These are phyloP conservation scores for Aschersonia sp. DNA, from an alignment of 2,329 filamentous ascomycete genomes.

Conservation along the genomic window DNA sequence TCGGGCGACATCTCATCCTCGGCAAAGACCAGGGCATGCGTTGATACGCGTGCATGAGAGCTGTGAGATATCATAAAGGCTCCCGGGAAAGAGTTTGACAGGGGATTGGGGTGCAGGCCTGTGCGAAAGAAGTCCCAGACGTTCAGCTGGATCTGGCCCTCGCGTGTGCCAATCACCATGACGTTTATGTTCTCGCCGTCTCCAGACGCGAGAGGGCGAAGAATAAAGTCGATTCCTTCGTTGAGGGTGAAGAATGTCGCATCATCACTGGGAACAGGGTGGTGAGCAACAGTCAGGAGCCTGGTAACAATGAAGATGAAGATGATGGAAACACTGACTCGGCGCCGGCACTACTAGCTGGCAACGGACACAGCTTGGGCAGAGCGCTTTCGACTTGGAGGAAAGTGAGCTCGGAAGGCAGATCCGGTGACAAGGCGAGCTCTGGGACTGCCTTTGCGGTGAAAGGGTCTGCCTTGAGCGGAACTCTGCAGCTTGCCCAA, in stretches of 20 bases:
- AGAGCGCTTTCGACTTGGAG: conserved; percentile 63
- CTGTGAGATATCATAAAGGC: conserved; percentile 41
- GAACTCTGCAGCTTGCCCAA: conserved; percentile 30
- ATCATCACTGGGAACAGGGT: conserved; percentile 24
- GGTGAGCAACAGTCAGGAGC: neutral
- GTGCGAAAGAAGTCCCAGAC: conserved; percentile 80
- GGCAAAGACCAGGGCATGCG: conserved; percentile 54
- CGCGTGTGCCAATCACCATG: conserved; percentile 57
- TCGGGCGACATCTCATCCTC: conserved; percentile 17
- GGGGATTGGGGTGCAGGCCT: conserved; percentile 44
- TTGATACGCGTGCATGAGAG: conserved; percentile 60
- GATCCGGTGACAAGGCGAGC: conserved; percentile 24
- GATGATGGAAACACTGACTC: conserved; percentile 30
- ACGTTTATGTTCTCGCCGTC: conserved; percentile 66
- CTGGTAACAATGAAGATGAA: neutral
- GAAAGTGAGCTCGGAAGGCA: conserved; percentile 60
- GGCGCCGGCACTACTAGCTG: conserved; percentile 42
- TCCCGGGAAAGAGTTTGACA: conserved; percentile 11
- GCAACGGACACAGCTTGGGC: conserved; percentile 61
- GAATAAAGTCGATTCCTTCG: conserved; percentile 54
- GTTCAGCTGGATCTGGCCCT: conserved; percentile 59
- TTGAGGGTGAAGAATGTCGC: conserved; percentile 54
- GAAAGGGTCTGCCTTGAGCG: conserved; percentile 5
- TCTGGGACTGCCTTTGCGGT: conserved; percentile 3
- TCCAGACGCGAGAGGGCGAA: conserved; percentile 44